phyloP scores from a whole-genome alignment of 176 grass and related monocot genomes.

The Hordeum vulgare region MorexV3_pseudomolecules_assembly NC_058523.1:543534191-543534690 shows the following conservation, averaged over 20 bases:
- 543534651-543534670: too few relatives aligned
- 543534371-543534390: background rate
- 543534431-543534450: background rate
- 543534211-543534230: background rate
- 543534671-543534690: too few relatives aligned
- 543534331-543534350: background rate
- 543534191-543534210: background rate
- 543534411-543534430: background rate
- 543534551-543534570: too few relatives aligned
- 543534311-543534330: background rate
- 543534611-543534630: too few relatives aligned
- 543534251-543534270: background rate
- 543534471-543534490: too few relatives aligned
- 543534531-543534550: too few relatives aligned
- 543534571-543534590: too few relatives aligned
- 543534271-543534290: background rate
- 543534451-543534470: too few relatives aligned
- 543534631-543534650: too few relatives aligned
- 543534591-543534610: too few relatives aligned
- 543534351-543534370: background rate
- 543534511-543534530: too few relatives aligned
- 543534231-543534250: conserved; percentile 4
- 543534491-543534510: too few relatives aligned
- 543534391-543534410: background rate
- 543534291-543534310: background rate